Evolutionary conservation across 2,329 filamentous ascomycete species (phyloP), one percentile per base, ranked within the genome.

Genomic region (Aspergillus spinulosporus): DNA sequence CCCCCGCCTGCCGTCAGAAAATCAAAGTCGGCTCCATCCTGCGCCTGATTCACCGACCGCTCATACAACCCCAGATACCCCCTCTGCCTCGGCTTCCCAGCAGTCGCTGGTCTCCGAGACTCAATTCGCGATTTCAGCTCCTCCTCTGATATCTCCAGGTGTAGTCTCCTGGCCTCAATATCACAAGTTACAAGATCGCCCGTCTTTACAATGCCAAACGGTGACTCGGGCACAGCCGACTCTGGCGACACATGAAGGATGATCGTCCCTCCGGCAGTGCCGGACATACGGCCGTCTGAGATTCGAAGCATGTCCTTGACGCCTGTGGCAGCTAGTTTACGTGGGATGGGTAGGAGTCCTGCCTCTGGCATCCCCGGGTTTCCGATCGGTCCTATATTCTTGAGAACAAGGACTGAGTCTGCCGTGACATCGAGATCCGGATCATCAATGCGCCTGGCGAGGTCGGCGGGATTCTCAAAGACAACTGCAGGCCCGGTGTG

Each of bases 211-310:
- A 81, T 66, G 0, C 80, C 80, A 59, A 81, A 78, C 6, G 77
- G 74, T 0, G 77, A 79, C 21, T 76, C 75, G 0, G 75, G 71
- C 8, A 81, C 61, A 1, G 73, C 79, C 4, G 78, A 74, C 62
- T 84, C 81, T 0, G 81, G 82, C 3, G 77, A 80, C 29, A 83
- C 74, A 60, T 84, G 81, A 21, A 84, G 67, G 2, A 81, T 72
- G 15, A 84, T 80, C 0, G 80, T 83, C 3, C 81, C 81, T 0
- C 81, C 81, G 2, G 81, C 81, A 3, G 81, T 84, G 0, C 81
- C 81, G 31, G 75, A 79, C 80, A 84, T 83, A 21, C 81, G 70
- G 1, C 81, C 81, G 67, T 84, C 81, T 0, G 76, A 80, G 3
- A 83, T 65, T 1, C 81, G 71, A 29, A 83, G 63, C 80, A 84